Evolutionary conservation across 768 basidiomycete genomes (phyloP), one percentile per base, ranked within the genome.

Genomic region (Hortiboletus campestris): DNA sequence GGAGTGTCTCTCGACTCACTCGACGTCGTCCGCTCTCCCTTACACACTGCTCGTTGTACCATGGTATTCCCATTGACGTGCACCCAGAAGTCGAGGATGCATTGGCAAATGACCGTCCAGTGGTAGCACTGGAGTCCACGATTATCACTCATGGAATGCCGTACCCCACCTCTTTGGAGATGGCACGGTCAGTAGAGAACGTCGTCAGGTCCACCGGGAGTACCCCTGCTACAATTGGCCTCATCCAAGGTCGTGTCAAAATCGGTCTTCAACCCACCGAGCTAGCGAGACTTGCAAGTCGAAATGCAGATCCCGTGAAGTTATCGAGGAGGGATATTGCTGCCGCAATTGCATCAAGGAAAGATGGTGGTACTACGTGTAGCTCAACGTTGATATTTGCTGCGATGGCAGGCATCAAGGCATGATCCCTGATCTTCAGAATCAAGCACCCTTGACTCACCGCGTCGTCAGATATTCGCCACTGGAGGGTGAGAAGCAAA

Each of bases 141-240:
- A 82, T 98, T 50, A 85, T 97, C 56, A 94, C 94, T 2, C 93
- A 98, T 76, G 96, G 94, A 19, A 84, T 96, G 75, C 91, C 93
- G 0, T 84, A 84, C 60, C 94, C 94, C 0, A 77, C 78, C 36
- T 95, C 93, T 65, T 68, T 88, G 7, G 76, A 85, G 28, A 85
- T 89, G 22, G 86, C 92, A 0, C 73, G 75, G 32, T 84, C 85
- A 7, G 77, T 96, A 19, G 92, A 94, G 70, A 67, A 65, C 8
- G 86, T 89, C 46, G 86, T 96, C 31, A 79, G 93, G 56, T 78
- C 80, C 2, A 82, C 83, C 32, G 88, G 89, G 4, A 84, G 86
- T n/a, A 75, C 88, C 22, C 97, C 97, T 8, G 95, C 96, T 1
- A 98, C 94, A 1, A 89, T 98, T 58, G 94, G 87, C 14, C 70